These are phyloP conservation scores for Auricularia auricula-judae DNA, from an alignment of 768 basidiomycete genomes.

Conservation along the genomic window DNA sequence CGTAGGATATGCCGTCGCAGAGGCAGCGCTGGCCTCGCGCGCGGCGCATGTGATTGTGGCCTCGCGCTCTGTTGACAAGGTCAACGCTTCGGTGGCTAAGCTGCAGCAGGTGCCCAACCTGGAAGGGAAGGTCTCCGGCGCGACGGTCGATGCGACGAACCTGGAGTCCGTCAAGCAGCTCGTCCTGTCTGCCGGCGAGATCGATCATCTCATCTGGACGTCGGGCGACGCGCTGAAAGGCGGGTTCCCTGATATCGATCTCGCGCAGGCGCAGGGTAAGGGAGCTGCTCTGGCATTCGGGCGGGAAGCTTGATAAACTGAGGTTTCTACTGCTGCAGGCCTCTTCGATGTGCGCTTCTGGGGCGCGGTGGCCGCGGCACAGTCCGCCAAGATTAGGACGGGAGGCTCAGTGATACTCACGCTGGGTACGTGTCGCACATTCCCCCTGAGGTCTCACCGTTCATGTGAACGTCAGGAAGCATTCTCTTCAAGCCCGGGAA, in stretches of 20 bases:
- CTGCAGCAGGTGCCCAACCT: background rate
- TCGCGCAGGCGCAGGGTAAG: conserved; percentile 1
- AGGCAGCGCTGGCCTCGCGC: background rate
- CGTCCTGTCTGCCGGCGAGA: background rate
- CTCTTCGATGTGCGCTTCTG: conserved; percentile 11
- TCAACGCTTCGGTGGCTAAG: background rate
- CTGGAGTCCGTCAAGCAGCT: background rate
- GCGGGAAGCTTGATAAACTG: background rate
- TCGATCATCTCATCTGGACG: background rate
- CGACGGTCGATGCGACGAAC: background rate
- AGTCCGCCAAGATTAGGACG: conserved; percentile 6
- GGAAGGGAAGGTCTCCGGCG: background rate
- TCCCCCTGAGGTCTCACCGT: background rate
- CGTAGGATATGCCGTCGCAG: background rate
- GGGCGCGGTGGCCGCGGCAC: conserved; percentile 8
- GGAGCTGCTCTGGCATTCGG: background rate
- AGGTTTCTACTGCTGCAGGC: background rate
- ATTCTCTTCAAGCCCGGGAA: conserved; percentile 5
- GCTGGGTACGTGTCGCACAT: conserved; percentile 2
- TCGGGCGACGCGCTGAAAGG: background rate
- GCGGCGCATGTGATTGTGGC: background rate
- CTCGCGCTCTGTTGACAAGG: background rate
- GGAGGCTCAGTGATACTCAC: conserved; percentile 9
- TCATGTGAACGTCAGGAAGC: background rate
- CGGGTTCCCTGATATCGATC: background rate